phyloP scores from a whole-genome alignment of 768 basidiomycete species.

The Pleurotus tuoliensis region DNA sequence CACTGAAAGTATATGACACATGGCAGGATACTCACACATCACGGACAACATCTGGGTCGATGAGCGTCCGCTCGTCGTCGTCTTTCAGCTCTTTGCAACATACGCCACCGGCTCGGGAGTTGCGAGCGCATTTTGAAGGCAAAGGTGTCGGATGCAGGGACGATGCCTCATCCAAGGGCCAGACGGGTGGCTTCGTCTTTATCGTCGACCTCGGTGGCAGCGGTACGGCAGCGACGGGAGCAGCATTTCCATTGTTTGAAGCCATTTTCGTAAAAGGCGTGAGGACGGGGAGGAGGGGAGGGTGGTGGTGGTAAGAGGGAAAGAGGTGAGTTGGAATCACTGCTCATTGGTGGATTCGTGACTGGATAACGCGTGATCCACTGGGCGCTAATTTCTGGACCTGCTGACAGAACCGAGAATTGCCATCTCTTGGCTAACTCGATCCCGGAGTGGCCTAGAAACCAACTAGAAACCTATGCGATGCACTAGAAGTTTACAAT shows the following conservation, averaged over 20 bases:
- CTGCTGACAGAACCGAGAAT: too few relatives aligned
- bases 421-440: too few relatives aligned
- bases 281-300: neutral
- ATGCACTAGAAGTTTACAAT: too few relatives aligned
- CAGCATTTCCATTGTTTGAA: neutral
- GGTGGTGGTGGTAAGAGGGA: conserved; percentile 4
- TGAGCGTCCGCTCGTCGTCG: conserved; percentile 73
- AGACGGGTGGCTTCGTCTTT: conserved; percentile 50
- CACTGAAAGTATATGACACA: neutral
- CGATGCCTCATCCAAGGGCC: conserved; percentile 52
- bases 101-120: conserved; percentile 53
- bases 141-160: conserved; percentile 39
- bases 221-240: neutral
- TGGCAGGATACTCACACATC: conserved; percentile 60
- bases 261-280: conserved; percentile 3
- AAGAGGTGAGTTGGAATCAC: neutral
- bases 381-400: too few relatives aligned
- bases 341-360: too few relatives aligned
- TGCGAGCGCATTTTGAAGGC: conserved; percentile 54
- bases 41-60: conserved; percentile 84
- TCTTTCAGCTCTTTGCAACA: conserved; percentile 89
- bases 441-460: too few relatives aligned
- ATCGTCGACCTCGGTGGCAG: conserved; percentile 11
- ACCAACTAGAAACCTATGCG: too few relatives aligned
- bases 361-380: too few relatives aligned